These are phyloP conservation scores for Medicago truncatula DNA, from an alignment of 306 rosid species.

Conservation along the genomic window DNA sequence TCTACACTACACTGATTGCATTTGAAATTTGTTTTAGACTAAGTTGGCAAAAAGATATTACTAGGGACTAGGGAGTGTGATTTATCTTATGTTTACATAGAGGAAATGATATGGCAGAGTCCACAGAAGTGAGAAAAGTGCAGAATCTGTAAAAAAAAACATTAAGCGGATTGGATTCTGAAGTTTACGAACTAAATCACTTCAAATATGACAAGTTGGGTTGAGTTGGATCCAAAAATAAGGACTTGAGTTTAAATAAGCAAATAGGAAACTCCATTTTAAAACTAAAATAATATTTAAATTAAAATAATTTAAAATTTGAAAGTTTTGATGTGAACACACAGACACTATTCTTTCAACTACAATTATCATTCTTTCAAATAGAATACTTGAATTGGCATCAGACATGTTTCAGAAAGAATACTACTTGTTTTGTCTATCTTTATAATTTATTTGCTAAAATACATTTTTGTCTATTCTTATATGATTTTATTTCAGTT, in stretches of 20 bases:
- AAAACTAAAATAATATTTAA: not conserved
- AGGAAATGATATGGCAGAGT: not conserved
- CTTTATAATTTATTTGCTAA: not conserved
- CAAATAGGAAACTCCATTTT: conserved; percentile 1
- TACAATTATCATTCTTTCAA: not conserved
- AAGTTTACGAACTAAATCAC: too few species aligned
- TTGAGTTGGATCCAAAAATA: too few species aligned
- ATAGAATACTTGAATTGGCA: conserved; percentile 4
- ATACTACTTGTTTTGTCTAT: not conserved
- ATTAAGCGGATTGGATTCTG: too few species aligned
- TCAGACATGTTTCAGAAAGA: conserved; percentile 4
- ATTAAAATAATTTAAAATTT: not conserved
- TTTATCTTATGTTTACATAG: not conserved
- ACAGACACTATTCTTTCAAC: not conserved
- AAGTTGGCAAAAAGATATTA: too few species aligned
- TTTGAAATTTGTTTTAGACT: too few species aligned
- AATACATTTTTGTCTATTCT: not conserved
- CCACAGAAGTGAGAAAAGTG: not conserved
- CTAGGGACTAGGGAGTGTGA: not conserved
- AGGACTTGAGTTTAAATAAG: not conserved
- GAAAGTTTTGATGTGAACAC: not conserved
- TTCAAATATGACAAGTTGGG: too few species aligned
- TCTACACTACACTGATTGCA: too few species aligned
- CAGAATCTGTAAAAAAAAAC: not conserved
- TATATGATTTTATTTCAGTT: not conserved